Conservation (phyloP, 208 protist species). For the Leishmania arabica region DNA sequence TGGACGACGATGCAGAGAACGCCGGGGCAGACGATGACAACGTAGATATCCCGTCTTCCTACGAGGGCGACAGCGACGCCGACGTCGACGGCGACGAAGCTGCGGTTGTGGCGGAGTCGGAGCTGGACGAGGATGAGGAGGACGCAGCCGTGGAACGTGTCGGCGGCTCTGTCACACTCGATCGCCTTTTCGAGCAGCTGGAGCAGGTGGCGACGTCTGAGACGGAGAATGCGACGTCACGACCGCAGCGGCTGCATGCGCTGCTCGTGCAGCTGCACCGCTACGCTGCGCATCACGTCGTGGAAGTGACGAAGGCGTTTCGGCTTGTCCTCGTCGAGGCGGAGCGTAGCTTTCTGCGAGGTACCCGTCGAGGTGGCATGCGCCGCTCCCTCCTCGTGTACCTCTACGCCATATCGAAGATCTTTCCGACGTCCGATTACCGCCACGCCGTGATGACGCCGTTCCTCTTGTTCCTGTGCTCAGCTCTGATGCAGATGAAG, state of each 20-base stretch:
- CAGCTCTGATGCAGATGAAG: constrained; percentile 62
- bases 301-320: constrained; percentile 70
- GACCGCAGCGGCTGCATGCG: constrained; percentile 30
- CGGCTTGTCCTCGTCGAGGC: constrained; percentile 77
- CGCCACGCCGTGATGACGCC: constrained; percentile 81
- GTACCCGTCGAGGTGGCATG: constrained; percentile 32
- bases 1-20: constrained; percentile 48
- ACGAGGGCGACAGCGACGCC: constrained; percentile 37
- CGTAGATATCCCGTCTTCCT: constrained; percentile 54
- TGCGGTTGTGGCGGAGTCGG: constrained; percentile 6
- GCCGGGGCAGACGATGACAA: constrained; percentile 39
- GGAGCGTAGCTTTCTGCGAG: constrained; percentile 58
- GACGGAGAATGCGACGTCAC: background rate
- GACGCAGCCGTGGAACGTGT: background rate
- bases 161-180: constrained; percentile 37
- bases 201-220: constrained; percentile 33
- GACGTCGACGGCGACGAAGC: constrained; percentile 19
- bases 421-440: constrained; percentile 83
- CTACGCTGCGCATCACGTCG: constrained; percentile 53
- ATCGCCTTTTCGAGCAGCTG: constrained; percentile 46
- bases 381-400: constrained; percentile 51
- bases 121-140: constrained; percentile 7
- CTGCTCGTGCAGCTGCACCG: constrained; percentile 53
- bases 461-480: constrained; percentile 73
- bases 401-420: constrained; percentile 60